These are phyloP conservation scores for Syzygium aqueum DNA, from an alignment of 345 rosid genomes.

Conservation along the genomic window DNA sequence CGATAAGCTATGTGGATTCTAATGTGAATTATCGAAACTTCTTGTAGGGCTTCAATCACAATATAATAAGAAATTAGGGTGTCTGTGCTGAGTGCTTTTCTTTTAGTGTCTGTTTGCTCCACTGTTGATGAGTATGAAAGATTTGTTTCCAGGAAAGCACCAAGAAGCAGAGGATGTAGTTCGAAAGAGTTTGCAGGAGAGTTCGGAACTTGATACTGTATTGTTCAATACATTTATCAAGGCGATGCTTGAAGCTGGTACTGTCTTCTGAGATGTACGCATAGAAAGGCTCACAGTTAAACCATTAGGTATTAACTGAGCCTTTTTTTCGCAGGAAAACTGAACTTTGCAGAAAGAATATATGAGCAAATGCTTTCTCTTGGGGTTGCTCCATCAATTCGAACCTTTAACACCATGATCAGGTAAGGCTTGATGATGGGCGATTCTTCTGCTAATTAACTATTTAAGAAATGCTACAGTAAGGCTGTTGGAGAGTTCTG, in stretches of 20 bases:
- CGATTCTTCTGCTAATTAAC: neutral
- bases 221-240: slow-evolving; percentile 76
- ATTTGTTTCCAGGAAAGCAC: slow-evolving; percentile 47
- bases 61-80: neutral
- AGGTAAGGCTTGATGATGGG: slow-evolving; percentile 29
- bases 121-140: neutral
- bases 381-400: slow-evolving; percentile 55
- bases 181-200: slow-evolving; percentile 23
- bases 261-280: neutral
- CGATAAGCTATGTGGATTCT: neutral
- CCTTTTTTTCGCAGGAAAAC: slow-evolving; percentile 39
- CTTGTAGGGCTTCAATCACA: neutral
- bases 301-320: slow-evolving; percentile 2
- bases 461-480: neutral
- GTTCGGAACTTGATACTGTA: slow-evolving; percentile 61
- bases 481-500: neutral
- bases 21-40: neutral
- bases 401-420: slow-evolving; percentile 69
- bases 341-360: slow-evolving; percentile 46
- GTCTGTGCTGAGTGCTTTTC: neutral
- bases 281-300: neutral
- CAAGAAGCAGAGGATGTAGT: slow-evolving; percentile 52
- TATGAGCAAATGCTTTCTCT: slow-evolving; percentile 51
- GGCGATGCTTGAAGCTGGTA: slow-evolving; percentile 89
- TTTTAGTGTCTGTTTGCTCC: neutral